Evolutionary conservation across 169 alveolate genomes (phyloP), one percentile per base, ranked within the genome.

Genomic region (Eimeria nieschulzi): DNA sequence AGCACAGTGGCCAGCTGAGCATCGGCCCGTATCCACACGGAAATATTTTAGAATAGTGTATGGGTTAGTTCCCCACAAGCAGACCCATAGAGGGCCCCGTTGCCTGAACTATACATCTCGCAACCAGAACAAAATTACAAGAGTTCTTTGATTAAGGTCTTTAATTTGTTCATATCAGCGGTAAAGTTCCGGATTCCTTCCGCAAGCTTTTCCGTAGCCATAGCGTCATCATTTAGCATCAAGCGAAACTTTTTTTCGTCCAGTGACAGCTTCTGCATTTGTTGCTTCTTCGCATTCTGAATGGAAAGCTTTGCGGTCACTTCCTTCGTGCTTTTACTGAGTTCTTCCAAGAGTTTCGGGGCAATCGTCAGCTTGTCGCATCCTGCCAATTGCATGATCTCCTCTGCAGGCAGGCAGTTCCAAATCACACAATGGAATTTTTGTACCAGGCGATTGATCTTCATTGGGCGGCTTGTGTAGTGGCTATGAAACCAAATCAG

Each of bases 281-380:
- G 39, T 25, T 55, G 13, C 80, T 23, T 83, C 82, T 19, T 17
- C 56, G 71, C 53, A 9, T 7, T 23, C 71, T 55, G 94, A 9
- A 93, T 85, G 19, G 68, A 70, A 64, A 73, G 79, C 53, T 26
- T 76, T 2, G 76, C 23, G 9, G 78, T 93, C 63, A 91, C 94
- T 56, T 79, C 55, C 56, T 26, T 9, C 21, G 75, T 64, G 15
- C 53, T 23, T 23, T 13, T 9, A 17, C 53, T 46, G 76, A 97
- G 90, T 83, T 96, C 98, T 86, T 92, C 94, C 7, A 97, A 91
- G 53, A 97, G 94, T 71, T 94, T 91, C 25, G 97, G 97, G 9
- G 97, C 71, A 72, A 97, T 95, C 39, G 98, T 97, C 83, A 97
- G 95, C 90, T 95, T 94, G 92, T 97, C 98, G 92, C 98, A 96